These are phyloP conservation scores for Lactarius akahatsu DNA, from an alignment of 768 basidiomycete species.

Conservation along the genomic window DNA sequence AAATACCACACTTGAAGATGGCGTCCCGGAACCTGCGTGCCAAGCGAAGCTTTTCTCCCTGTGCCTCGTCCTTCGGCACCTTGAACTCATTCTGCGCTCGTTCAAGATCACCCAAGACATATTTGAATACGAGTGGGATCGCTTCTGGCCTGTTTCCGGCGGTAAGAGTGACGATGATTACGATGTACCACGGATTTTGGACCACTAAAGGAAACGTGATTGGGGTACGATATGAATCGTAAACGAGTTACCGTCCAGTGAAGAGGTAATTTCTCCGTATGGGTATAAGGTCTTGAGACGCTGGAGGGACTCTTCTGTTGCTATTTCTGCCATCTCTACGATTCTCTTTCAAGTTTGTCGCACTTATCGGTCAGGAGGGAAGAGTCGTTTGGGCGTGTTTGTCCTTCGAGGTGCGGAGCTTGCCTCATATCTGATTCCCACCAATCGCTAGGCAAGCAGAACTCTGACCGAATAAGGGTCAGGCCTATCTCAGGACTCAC, in stretches of 20 bases:
- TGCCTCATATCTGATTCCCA: neutral
- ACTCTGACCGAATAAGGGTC: neutral
- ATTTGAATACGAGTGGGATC: constrained; percentile 53
- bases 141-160: constrained; percentile 60
- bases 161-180: constrained; percentile 56
- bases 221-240: constrained; percentile 3
- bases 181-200: constrained; percentile 57
- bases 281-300: constrained; percentile 50
- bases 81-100: constrained; percentile 29
- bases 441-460: neutral
- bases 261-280: constrained; percentile 24
- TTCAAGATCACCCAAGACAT: constrained; percentile 48
- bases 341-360: neutral
- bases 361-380: neutral
- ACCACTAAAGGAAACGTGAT: constrained; percentile 28
- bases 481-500: neutral
- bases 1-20: constrained; percentile 59
- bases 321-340: constrained; percentile 35
- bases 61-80: constrained; percentile 25
- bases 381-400: constrained; percentile 18
- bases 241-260: constrained; percentile 25
- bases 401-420: constrained; percentile 1
- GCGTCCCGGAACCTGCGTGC: constrained; percentile 60
- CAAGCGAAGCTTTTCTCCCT: constrained; percentile 43
- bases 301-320: constrained; percentile 44